A percentile compares a stretch with the other conserved stretches of the same genome.
These are phyloP conservation scores for Cylindrotheca closterium DNA, from an alignment of 108 stramenopile genomes.

Conservation along the genomic window DNA sequence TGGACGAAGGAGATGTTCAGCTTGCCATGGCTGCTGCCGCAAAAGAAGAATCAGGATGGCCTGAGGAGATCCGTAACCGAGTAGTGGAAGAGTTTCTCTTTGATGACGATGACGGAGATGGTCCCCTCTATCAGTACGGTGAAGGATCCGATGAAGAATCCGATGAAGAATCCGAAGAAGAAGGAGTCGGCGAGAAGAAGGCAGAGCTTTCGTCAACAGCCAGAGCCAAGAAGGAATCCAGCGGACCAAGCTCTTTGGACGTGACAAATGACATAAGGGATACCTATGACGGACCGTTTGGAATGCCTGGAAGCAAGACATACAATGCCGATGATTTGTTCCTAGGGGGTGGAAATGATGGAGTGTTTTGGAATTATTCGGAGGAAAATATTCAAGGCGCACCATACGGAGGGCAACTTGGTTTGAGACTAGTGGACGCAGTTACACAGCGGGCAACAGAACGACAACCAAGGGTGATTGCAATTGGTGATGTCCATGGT, in stretches of 20 bases:
- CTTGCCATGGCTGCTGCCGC: slow-evolving; percentile 64
- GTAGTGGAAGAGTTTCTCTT: slow-evolving; percentile 81
- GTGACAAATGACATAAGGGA: slow-evolving; percentile 11
- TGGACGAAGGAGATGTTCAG: slow-evolving; percentile 76
- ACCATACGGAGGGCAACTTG: slow-evolving; percentile 67
- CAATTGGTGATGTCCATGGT: slow-evolving; percentile 92
- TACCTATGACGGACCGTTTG: slow-evolving; percentile 55
- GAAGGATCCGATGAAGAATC: background rate
- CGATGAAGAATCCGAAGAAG: no score
- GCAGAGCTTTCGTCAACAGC: slow-evolving; percentile 3
- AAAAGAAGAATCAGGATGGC: slow-evolving; percentile 64
- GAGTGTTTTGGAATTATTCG: slow-evolving; percentile 70
- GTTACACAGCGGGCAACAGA: slow-evolving; percentile 61
- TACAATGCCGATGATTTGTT: slow-evolving; percentile 63
- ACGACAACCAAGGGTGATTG: slow-evolving; percentile 77
- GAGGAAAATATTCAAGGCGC: slow-evolving; percentile 43
- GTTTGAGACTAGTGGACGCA: slow-evolving; percentile 73
- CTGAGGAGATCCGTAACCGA: slow-evolving; percentile 55
- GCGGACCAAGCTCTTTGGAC: background rate
- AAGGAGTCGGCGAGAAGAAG: slow-evolving; percentile 3
- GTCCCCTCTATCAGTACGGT: slow-evolving; percentile 6
- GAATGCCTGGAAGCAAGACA: slow-evolving; percentile 53
- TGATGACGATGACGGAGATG: slow-evolving; percentile 66
- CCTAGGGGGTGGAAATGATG: slow-evolving; percentile 68
- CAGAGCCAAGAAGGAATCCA: slow-evolving; percentile 4